These are phyloP conservation scores for Suillus americanus DNA, from an alignment of 768 basidiomycete species.

Conservation along the genomic window DNA sequence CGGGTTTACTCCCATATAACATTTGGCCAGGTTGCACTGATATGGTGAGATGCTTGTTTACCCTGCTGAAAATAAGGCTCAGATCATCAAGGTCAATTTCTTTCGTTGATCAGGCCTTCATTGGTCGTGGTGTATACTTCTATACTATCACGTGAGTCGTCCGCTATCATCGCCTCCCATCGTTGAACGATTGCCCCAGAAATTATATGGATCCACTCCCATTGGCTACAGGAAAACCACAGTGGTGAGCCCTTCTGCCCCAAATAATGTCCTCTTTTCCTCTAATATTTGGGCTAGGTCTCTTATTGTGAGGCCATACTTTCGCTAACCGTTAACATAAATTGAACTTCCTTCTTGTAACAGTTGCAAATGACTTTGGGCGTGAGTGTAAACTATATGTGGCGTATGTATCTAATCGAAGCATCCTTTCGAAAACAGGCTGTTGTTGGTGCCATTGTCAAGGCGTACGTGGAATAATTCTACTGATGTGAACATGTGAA, in stretches of 20 bases:
- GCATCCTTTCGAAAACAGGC: constrained; percentile 33
- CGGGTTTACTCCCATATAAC: not conserved
- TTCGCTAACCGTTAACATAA: constrained; percentile 9
- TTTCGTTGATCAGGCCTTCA: constrained; percentile 47
- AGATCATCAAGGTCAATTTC: constrained; percentile 30
- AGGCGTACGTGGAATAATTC: constrained; percentile 39
- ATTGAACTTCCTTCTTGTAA: not conserved
- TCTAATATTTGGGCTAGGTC: constrained; percentile 40
- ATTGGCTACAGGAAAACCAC: constrained; percentile 36
- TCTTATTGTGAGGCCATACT: constrained; percentile 40
- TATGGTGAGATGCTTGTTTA: constrained; percentile 29
- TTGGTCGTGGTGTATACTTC: constrained; percentile 52
- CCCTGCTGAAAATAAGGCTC: not conserved
- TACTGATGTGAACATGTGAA: not conserved
- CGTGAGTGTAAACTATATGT: constrained; percentile 19
- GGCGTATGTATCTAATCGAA: constrained; percentile 3
- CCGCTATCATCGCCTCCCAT: not conserved
- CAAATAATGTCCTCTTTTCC: constrained; percentile 6
- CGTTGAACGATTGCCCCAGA: constrained; percentile 21
- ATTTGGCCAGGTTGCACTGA: constrained; percentile 26
- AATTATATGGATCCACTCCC: constrained; percentile 39
- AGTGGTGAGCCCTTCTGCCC: constrained; percentile 41
- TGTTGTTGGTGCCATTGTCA: constrained; percentile 55
- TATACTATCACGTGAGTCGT: constrained; percentile 52
- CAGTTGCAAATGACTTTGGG: constrained; percentile 47